Evolutionary conservation across 164 flowering plant genomes (phyloP).

Genomic region (Kalanchoe fedtschenkoi): DNA sequence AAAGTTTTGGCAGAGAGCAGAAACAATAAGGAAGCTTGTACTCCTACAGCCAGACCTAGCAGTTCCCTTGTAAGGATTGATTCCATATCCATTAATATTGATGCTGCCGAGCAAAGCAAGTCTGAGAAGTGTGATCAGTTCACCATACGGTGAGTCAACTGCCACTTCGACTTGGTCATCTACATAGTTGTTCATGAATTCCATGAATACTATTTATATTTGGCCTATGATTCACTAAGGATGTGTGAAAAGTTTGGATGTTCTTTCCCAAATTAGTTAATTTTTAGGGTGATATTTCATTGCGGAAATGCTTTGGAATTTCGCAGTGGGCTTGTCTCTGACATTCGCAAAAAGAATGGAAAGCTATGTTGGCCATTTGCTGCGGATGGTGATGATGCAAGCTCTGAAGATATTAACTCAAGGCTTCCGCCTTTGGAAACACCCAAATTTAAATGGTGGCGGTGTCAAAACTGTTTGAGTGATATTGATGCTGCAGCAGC

Average conservation of each 20-base stretch:
- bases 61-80: not conserved
- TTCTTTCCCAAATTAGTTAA: not conserved
- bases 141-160: conserved; percentile 6
- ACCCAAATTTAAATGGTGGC: conserved; percentile 3
- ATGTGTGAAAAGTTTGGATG: not conserved
- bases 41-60: not conserved
- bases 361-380: not conserved
- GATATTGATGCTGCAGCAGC: not conserved
- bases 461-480: conserved; percentile 3
- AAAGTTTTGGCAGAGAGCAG: not conserved
- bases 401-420: not conserved
- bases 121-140: conserved; percentile 4
- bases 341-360: not conserved
- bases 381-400: not conserved
- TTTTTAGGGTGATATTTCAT: not conserved
- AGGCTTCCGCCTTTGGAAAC: not conserved
- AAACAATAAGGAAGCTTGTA: not conserved
- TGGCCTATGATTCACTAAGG: not conserved
- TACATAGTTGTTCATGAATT: not conserved
- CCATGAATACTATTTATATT: not conserved
- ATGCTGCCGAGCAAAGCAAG: not conserved
- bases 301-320: not conserved
- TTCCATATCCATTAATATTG: conserved; percentile 2
- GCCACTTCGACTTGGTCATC: not conserved
- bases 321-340: not conserved